These are phyloP conservation scores for Trichoderma sp. DNA, from an alignment of 2,329 filamentous ascomycete genomes.

Conservation along the genomic window DNA sequence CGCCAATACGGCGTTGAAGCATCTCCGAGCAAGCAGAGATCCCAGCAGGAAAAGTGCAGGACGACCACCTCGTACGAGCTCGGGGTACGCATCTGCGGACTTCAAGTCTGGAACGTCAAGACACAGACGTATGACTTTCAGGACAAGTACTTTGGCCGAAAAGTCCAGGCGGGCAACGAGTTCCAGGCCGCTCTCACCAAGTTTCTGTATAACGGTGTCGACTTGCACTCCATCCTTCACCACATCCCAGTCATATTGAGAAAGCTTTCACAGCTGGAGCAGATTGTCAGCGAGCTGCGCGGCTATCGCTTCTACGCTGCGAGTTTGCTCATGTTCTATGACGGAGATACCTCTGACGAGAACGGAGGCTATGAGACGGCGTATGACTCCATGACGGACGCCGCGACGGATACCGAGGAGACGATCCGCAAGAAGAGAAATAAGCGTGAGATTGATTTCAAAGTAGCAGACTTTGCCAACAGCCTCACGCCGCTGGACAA, in stretches of 20 bases:
- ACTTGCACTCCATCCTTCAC: slow-evolving; percentile 72
- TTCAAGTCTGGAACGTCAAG: slow-evolving; percentile 91
- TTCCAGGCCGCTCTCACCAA: slow-evolving; percentile 85
- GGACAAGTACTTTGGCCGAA: slow-evolving; percentile 95
- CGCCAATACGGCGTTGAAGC: slow-evolving; percentile 95
- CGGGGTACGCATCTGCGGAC: slow-evolving; percentile 88
- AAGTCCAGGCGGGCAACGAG: slow-evolving; percentile 80
- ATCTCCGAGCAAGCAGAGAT: slow-evolving; percentile 85
- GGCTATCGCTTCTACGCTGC: slow-evolving; percentile 95
- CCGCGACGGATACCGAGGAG: slow-evolving; percentile 58
- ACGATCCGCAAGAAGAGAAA: slow-evolving; percentile 47
- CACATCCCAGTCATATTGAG: slow-evolving; percentile 86
- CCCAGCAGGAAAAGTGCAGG: slow-evolving; percentile 88
- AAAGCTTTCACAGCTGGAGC: slow-evolving; percentile 79
- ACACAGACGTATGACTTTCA: slow-evolving; percentile 88
- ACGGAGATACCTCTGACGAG: slow-evolving; percentile 67
- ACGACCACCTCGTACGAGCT: slow-evolving; percentile 88
- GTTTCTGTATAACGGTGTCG: slow-evolving; percentile 88
- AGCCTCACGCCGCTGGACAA: slow-evolving; percentile 86
- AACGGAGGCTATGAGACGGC: slow-evolving; percentile 48
- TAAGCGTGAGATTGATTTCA: slow-evolving; percentile 74
- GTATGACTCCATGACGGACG: slow-evolving; percentile 58
- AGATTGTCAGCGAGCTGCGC: slow-evolving; percentile 73
- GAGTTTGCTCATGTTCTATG: slow-evolving; percentile 92
- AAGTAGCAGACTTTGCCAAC: slow-evolving; percentile 98